Conservation (phyloP, 306 rosid genomes). For the Astragalus glycyphyllos region DNA sequence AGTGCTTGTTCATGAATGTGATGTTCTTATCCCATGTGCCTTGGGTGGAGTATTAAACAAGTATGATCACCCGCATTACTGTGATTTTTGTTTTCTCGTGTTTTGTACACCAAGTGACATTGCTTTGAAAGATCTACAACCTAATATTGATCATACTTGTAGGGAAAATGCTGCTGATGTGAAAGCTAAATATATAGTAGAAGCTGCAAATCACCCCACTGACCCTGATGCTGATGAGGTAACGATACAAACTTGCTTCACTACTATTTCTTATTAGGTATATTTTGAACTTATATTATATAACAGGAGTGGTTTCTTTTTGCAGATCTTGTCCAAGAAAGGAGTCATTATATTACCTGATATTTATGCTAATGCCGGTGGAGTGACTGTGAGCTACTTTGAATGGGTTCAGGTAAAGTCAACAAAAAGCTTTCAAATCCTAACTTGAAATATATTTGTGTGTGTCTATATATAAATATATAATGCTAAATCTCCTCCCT, state of each 20-base stretch:
- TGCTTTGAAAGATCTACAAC: not conserved
- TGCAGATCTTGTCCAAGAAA: constrained; percentile 61
- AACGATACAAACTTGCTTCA: not conserved
- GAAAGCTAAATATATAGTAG: constrained; percentile 64
- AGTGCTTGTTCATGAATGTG: constrained; percentile 72
- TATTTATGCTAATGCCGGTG: constrained; percentile 80
- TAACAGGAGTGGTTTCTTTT: constrained; percentile 8
- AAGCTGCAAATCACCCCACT: constrained; percentile 76
- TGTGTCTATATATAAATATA: not conserved
- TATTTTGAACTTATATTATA: constrained; percentile 4
- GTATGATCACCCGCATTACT: constrained; percentile 42
- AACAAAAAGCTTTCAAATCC: not conserved
- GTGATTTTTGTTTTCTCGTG: constrained; percentile 6
- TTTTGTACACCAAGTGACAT: constrained; percentile 23
- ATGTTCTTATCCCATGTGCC: constrained; percentile 80
- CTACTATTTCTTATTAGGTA: not conserved
- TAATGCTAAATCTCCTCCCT: not conserved
- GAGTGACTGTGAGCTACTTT: constrained; percentile 81
- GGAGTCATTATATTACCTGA: constrained; percentile 73
- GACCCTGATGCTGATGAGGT: constrained; percentile 78
- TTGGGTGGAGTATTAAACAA: constrained; percentile 70
- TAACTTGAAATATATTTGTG: not conserved
- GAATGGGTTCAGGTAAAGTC: constrained; percentile 83
- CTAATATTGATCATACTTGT: constrained; percentile 15
- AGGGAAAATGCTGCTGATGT: constrained; percentile 68